These are phyloP conservation scores for Citrullus colocynthis DNA, from an alignment of 306 rosid genomes.

Conservation along the genomic window DNA sequence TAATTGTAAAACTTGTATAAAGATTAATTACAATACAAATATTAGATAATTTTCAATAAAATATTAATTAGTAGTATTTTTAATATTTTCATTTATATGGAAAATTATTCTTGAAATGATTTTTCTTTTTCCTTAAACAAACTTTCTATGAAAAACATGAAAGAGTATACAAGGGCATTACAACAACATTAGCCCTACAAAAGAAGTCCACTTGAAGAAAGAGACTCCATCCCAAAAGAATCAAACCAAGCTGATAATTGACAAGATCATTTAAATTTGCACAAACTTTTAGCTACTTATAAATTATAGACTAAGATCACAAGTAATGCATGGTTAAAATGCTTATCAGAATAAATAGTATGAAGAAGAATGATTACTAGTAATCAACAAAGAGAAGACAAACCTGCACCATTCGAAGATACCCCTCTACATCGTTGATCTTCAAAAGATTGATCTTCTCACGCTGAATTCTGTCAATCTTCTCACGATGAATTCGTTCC, in stretches of 20 bases:
- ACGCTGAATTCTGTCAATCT: constrained; percentile 95
- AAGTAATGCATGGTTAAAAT: not conserved
- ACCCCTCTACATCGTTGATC: constrained; percentile 98
- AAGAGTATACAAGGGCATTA: not conserved
- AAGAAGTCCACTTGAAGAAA: not conserved
- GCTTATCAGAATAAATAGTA: not conserved
- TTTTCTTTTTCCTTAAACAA: not conserved
- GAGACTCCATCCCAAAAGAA: not conserved
- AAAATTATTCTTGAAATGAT: not conserved
- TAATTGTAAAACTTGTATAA: not conserved
- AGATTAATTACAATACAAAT: not conserved
- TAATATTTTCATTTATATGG: not conserved
- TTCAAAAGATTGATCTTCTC: constrained; percentile 95
- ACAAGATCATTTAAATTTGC: not conserved
- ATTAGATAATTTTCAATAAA: not conserved
- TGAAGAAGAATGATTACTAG: not conserved
- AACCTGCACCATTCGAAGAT: constrained; percentile 99
- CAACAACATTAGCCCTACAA: not conserved
- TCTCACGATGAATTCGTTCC: constrained; percentile 97
- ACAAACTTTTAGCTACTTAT: not conserved
- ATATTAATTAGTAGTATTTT: not conserved
- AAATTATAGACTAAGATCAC: not conserved
- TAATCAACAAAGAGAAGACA: constrained; percentile 13
- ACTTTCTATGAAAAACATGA: not conserved
- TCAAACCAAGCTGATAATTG: not conserved